phyloP scores from a whole-genome alignment of 177 flowering plant species.

The Vitis hybrid region DNA sequence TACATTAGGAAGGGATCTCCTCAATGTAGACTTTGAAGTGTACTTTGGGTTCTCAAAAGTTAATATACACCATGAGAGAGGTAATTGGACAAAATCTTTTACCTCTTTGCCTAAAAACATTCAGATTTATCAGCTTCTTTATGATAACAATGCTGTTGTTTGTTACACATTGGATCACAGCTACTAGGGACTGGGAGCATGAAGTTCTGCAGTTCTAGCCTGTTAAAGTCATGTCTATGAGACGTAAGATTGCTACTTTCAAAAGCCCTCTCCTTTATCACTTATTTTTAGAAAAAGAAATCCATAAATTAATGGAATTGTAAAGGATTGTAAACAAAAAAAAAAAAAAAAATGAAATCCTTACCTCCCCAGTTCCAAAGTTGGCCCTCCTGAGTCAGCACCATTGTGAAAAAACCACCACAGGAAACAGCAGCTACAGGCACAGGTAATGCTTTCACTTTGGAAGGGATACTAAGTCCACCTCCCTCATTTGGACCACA shows the following conservation, averaged over 20 bases:
- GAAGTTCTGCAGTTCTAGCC: neutral
- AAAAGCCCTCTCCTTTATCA: neutral
- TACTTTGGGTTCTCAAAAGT: no score
- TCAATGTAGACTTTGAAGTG: no score
- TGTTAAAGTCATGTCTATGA: neutral
- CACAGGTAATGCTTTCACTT: conserved; percentile 67
- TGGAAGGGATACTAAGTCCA: conserved; percentile 72
- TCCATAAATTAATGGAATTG: neutral
- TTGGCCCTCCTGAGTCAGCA: conserved; percentile 70
- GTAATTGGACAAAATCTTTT: no score
- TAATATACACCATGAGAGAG: no score
- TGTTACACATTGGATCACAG: neutral
- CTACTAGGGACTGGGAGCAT: neutral
- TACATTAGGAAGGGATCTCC: no score
- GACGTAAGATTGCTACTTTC: neutral
- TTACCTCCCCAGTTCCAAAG: conserved; percentile 98
- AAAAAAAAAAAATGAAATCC: neutral
- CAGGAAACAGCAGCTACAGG: conserved; percentile 78
- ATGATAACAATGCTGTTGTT: neutral
- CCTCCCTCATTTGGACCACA: conserved; percentile 87
- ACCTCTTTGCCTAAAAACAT: neutral
- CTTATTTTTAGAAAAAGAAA: neutral
- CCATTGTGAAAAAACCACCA: conserved; percentile 96
- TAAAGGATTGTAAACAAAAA: neutral
- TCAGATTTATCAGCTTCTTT: neutral